Percentiles rank a stretch among this genome's conserved stretches.
Evolutionary conservation across 176 grass and related monocot genomes (phyloP).

Genomic region (Zea luxurians): DNA sequence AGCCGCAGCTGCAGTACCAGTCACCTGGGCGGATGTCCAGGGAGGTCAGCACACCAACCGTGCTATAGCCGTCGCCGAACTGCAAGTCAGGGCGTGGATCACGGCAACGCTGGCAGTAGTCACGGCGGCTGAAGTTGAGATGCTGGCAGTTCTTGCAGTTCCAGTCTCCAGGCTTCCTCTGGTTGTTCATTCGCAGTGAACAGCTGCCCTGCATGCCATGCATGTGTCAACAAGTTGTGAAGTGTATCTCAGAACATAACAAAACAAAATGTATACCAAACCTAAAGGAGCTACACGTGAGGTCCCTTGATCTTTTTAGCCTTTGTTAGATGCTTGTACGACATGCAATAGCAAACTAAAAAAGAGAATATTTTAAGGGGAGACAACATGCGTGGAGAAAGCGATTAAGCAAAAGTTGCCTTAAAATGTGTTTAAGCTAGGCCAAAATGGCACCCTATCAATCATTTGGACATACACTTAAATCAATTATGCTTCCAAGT

Average conservation of each 20-base stretch:
- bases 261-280: constrained; percentile 9
- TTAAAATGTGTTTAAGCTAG: constrained; percentile 21
- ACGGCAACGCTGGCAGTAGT: constrained; percentile 83
- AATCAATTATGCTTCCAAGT: constrained; percentile 31
- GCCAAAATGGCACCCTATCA: not conserved
- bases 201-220: constrained; percentile 29
- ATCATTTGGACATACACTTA: constrained; percentile 6
- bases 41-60: constrained; percentile 51
- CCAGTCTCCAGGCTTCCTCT: constrained; percentile 95
- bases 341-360: constrained; percentile 30
- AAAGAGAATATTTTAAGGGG: constrained; percentile 36
- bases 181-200: constrained; percentile 59
- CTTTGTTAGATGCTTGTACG: constrained; percentile 33
- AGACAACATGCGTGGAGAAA: constrained; percentile 32
- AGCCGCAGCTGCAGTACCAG: constrained; percentile 95
- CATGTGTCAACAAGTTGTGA: constrained; percentile 13
- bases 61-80: constrained; percentile 27
- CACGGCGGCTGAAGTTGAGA: constrained; percentile 89
- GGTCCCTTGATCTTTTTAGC: not conserved
- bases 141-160: constrained; percentile 82
- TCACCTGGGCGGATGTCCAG: constrained; percentile 70
- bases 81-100: constrained; percentile 46
- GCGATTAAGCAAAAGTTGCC: constrained; percentile 16
- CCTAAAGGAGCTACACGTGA: constrained; percentile 12
- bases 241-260: constrained; percentile 7